A percentile compares a stretch with the other conserved stretches of the same genome.
phyloP scores from a whole-genome alignment of 2,329 filamentous ascomycete genomes.

The Alternaria arbusti region DNA sequence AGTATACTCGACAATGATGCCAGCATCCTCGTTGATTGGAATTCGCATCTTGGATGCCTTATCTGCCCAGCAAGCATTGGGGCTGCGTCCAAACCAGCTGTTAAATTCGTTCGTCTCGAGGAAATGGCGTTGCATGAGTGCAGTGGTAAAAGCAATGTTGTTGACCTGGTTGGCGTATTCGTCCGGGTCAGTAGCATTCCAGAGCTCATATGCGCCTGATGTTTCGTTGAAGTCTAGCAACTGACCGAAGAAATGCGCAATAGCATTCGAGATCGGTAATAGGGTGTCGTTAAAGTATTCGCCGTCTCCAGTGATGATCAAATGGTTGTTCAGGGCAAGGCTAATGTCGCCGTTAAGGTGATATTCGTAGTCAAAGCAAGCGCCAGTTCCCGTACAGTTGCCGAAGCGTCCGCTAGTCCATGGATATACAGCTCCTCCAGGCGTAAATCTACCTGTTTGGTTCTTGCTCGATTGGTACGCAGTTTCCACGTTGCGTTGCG shows the following conservation, averaged over 20 bases:
- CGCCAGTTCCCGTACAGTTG: constrained; percentile 68
- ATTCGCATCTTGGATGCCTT: constrained; percentile 64
- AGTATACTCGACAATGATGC: constrained; percentile 69
- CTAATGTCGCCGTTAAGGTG: constrained; percentile 75
- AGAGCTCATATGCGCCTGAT: constrained; percentile 35
- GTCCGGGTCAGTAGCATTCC: constrained; percentile 73
- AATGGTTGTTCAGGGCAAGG: constrained; percentile 66
- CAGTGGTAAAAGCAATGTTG: constrained; percentile 73
- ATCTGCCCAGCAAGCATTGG: constrained; percentile 65
- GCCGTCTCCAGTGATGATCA: constrained; percentile 65
- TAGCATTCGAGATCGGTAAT: constrained; percentile 68
- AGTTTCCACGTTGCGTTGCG: constrained; percentile 64
- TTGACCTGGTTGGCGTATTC: constrained; percentile 73
- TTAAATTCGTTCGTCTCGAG: constrained; percentile 65
- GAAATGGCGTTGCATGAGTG: constrained; percentile 64
- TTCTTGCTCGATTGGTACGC: constrained; percentile 66
- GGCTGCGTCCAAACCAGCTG: constrained; percentile 58
- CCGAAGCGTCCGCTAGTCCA: constrained; percentile 73
- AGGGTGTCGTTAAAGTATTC: constrained; percentile 61
- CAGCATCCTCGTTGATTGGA: constrained; percentile 59
- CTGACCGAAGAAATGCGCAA: constrained; percentile 67
- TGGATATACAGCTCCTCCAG: constrained; percentile 66
- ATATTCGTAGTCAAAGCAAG: constrained; percentile 75
- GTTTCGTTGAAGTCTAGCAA: constrained; percentile 64
- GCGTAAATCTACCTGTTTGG: constrained; percentile 61